phyloP scores from a whole-genome alignment of 2,329 filamentous ascomycete species.

The Fusarium xylarioides region DNA sequence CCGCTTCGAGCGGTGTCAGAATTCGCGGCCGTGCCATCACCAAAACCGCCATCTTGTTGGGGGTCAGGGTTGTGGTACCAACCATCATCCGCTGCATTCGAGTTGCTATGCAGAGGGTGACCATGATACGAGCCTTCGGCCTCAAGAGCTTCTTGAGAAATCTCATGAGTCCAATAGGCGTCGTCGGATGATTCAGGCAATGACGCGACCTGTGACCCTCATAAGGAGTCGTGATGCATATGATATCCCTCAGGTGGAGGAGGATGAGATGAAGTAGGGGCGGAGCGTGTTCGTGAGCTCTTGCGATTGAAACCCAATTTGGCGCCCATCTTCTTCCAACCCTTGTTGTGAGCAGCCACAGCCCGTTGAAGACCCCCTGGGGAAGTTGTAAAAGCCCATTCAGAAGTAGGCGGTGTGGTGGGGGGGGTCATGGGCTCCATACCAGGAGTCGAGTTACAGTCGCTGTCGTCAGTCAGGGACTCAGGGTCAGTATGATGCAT shows the following conservation, averaged over 20 bases:
- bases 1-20: conserved; percentile 33
- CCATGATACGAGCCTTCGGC: conserved; percentile 61
- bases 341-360: conserved; percentile 63
- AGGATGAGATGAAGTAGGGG: conserved; percentile 55
- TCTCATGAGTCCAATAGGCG: conserved; percentile 34
- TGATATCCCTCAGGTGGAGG: conserved; percentile 49
- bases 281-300: conserved; percentile 54
- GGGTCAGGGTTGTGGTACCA: conserved; percentile 30
- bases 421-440: conserved; percentile 78
- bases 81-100: conserved; percentile 29
- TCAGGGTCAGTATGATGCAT: conserved; percentile 60
- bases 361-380: conserved; percentile 64
- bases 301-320: conserved; percentile 68
- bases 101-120: conserved; percentile 48
- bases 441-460: conserved; percentile 63
- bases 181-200: conserved; percentile 50
- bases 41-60: conserved; percentile 44
- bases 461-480: conserved; percentile 71
- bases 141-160: conserved; percentile 27
- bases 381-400: conserved; percentile 62
- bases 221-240: conserved; percentile 57
- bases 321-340: conserved; percentile 72
- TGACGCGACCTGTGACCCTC: conserved; percentile 67
- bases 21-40: conserved; percentile 62
- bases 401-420: conserved; percentile 72